Conservation (phyloP, 441 rosid genomes). For the Adansonia madagascariensis region DNA sequence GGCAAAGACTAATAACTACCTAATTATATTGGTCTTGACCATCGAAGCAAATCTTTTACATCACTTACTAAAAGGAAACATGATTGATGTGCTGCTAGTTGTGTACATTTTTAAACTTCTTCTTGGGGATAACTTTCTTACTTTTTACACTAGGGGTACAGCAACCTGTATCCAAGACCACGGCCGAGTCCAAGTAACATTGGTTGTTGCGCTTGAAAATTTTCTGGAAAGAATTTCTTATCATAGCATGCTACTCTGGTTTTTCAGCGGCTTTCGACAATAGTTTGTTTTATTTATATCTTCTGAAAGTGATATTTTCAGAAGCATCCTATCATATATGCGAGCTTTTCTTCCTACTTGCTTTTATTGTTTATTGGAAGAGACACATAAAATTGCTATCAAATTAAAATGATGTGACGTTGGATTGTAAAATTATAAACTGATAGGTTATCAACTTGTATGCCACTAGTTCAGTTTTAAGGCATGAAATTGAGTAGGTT, state of each 20-base stretch:
- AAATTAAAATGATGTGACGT: neutral
- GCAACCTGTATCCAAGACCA: too few species aligned
- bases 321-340: neutral
- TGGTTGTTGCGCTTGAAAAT: neutral
- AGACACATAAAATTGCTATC: neutral
- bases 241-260: neutral
- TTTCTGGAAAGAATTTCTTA: neutral
- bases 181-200: too few species aligned
- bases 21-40: neutral
- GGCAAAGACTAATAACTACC: neutral
- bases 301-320: neutral
- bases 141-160: neutral
- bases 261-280: neutral
- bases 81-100: neutral
- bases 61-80: neutral
- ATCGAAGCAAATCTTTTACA: neutral
- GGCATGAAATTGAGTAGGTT: neutral
- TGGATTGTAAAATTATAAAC: neutral
- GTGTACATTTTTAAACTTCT: neutral
- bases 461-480: neutral
- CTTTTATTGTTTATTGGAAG: neutral
- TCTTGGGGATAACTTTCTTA: neutral
- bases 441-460: neutral
- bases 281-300: neutral
- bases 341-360: neutral